Conservation (phyloP, 2,329 filamentous ascomycete species). For the Cytospora piceae region DNA sequence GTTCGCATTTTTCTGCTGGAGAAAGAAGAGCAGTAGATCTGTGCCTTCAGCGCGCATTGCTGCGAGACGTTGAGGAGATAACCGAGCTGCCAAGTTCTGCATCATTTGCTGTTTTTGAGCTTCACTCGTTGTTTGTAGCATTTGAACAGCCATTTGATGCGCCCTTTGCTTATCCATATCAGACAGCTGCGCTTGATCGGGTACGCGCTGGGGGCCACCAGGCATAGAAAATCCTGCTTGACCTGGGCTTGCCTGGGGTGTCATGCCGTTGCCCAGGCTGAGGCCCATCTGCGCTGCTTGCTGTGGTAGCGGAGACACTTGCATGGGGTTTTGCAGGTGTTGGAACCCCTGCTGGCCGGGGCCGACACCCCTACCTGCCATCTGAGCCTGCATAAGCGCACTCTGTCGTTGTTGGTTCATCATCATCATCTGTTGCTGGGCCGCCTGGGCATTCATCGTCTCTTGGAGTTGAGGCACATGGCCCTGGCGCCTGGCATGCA, state of each 20-base stretch:
- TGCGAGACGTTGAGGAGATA: constrained; percentile 45
- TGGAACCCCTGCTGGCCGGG: constrained; percentile 59
- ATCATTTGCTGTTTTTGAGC: constrained; percentile 49
- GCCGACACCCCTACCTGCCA: constrained; percentile 53
- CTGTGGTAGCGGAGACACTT: constrained; percentile 55
- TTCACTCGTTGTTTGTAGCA: constrained; percentile 48
- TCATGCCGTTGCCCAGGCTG: constrained; percentile 47
- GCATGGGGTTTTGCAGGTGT: constrained; percentile 62
- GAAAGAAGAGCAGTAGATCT: constrained; percentile 56
- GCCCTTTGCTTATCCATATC: constrained; percentile 51
- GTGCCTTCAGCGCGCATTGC: constrained; percentile 50
- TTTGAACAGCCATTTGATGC: constrained; percentile 48
- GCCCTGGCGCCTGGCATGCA: constrained; percentile 54
- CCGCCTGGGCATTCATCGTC: constrained; percentile 45
- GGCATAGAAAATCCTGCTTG: constrained; percentile 45
- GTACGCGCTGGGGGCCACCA: constrained; percentile 41
- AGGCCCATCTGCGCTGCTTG: constrained; percentile 46
- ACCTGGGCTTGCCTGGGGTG: constrained; percentile 47
- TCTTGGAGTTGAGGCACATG: constrained; percentile 55
- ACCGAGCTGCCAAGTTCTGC: constrained; percentile 42
- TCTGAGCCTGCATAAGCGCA: constrained; percentile 51
- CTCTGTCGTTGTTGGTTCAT: constrained; percentile 42
- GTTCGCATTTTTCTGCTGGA: constrained; percentile 46
- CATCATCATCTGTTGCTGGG: constrained; percentile 29
- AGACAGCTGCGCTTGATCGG: constrained; percentile 45